These are phyloP conservation scores for Cladophialophora exuberans DNA, from an alignment of 2,329 filamentous ascomycete genomes.

Conservation along the genomic window DNA sequence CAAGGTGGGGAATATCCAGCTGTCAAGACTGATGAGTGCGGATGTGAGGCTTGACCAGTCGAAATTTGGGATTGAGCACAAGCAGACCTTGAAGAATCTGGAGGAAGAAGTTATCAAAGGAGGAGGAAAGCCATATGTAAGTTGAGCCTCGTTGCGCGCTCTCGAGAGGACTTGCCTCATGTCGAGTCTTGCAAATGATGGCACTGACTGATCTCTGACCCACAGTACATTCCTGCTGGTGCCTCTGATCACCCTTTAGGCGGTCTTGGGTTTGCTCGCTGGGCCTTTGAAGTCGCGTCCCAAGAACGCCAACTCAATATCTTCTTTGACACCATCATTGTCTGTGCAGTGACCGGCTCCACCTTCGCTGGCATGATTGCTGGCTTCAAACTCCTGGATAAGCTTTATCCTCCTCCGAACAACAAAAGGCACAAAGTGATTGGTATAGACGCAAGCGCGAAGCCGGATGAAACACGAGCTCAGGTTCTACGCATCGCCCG, in stretches of 20 bases:
- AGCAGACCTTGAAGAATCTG: conserved; percentile 60
- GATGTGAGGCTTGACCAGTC: conserved; percentile 64
- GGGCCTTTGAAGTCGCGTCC: conserved; percentile 68
- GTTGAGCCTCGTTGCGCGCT: not conserved
- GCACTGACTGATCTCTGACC: not conserved
- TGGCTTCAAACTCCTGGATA: conserved; percentile 68
- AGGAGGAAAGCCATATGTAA: conserved; percentile 63
- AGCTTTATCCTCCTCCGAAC: conserved; percentile 39
- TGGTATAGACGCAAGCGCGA: conserved; percentile 68
- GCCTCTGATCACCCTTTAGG: conserved; percentile 72
- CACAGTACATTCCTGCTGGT: conserved; percentile 67
- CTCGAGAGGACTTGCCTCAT: not conserved
- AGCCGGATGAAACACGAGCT: conserved; percentile 62
- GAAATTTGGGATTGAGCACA: conserved; percentile 70
- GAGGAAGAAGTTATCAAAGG: conserved; percentile 55
- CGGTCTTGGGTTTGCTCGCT: conserved; percentile 70
- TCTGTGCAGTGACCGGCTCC: conserved; percentile 71
- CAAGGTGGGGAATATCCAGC: conserved; percentile 71
- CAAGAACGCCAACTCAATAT: conserved; percentile 65
- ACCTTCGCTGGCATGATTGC: conserved; percentile 74
- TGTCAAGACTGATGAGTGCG: conserved; percentile 69
- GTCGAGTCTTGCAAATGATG: not conserved
- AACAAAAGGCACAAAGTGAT: conserved; percentile 58
- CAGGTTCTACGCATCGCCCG: conserved; percentile 70
- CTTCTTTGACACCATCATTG: conserved; percentile 69